Evolutionary conservation across 345 rosid species (phyloP).

Genomic region (Excoecaria cochinchinensis): DNA sequence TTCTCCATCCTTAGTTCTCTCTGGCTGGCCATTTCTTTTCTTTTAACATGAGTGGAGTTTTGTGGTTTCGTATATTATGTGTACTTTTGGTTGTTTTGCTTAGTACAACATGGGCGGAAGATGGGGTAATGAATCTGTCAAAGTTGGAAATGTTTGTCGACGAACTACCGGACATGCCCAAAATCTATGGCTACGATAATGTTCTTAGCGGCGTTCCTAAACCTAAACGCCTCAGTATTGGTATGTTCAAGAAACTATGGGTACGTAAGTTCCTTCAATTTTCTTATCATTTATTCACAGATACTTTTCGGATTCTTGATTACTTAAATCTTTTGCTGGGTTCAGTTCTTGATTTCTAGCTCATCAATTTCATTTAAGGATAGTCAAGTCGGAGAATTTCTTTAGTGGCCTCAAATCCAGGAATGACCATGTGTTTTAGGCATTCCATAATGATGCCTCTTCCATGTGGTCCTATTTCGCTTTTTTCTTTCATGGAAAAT

Average conservation of each 20-base stretch:
- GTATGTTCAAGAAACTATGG: slow-evolving; percentile 78
- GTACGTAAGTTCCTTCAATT: slow-evolving; percentile 31
- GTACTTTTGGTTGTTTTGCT: not conserved
- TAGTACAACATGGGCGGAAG: slow-evolving; percentile 31
- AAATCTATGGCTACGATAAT: slow-evolving; percentile 44
- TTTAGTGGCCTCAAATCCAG: no score
- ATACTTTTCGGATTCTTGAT: not conserved
- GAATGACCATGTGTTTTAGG: no score
- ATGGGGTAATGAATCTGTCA: slow-evolving; percentile 29
- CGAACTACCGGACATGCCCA: slow-evolving; percentile 67
- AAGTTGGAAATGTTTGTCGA: slow-evolving; percentile 75
- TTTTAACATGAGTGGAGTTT: not conserved
- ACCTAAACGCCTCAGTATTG: slow-evolving; percentile 55
- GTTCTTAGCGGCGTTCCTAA: slow-evolving; percentile 38
- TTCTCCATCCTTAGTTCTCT: not conserved
- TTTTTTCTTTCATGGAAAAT: no score
- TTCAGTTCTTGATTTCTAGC: not conserved
- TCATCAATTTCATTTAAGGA: no score
- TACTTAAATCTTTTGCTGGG: not conserved
- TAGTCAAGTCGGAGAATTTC: no score
- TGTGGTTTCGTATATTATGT: not conserved
- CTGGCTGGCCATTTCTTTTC: not conserved
- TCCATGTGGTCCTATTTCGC: no score
- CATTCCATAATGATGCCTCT: no score
- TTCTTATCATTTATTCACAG: not conserved